These are phyloP conservation scores for Pilatotrama ljubarskyi DNA, from an alignment of 768 basidiomycete species.

Conservation along the genomic window DNA sequence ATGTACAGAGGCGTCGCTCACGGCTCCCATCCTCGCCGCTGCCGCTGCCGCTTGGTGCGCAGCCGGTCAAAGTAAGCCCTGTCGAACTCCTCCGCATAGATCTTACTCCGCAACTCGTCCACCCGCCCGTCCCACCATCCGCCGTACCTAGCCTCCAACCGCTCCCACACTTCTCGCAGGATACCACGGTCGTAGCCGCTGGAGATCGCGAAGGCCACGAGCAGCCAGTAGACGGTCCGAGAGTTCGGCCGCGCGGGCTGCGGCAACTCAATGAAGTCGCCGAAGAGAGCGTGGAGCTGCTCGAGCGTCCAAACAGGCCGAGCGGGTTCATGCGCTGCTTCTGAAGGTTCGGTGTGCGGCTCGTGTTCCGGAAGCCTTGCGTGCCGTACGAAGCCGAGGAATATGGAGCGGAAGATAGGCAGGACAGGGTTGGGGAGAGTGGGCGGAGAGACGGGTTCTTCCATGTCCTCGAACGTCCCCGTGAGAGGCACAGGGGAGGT, in stretches of 20 bases:
- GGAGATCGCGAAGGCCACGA: constrained; percentile 64
- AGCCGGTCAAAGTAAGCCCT: constrained; percentile 9
- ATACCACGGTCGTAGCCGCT: constrained; percentile 50
- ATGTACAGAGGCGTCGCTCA: background rate
- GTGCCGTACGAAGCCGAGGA: constrained; percentile 72
- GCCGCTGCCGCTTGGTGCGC: background rate
- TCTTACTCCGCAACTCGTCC: constrained; percentile 43
- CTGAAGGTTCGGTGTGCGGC: background rate
- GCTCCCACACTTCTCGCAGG: constrained; percentile 57
- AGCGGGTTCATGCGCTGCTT: background rate
- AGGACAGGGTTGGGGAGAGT: constrained; percentile 44
- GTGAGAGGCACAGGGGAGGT: constrained; percentile 37
- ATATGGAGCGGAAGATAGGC: constrained; percentile 66
- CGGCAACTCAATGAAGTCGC: constrained; percentile 62
- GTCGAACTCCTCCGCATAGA: constrained; percentile 32
- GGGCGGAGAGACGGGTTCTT: constrained; percentile 30
- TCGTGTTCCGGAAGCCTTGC: constrained; percentile 27
- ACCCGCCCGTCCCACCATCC: constrained; percentile 47
- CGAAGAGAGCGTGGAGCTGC: constrained; percentile 58
- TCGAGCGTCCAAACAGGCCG: constrained; percentile 51
- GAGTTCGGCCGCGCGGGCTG: constrained; percentile 42
- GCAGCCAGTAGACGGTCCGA: constrained; percentile 61
- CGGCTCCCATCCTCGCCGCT: background rate
- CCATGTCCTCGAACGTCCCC: constrained; percentile 25
- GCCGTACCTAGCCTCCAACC: constrained; percentile 57